These are phyloP conservation scores for Zygosaccharomyces sapae DNA, from an alignment of 1,139 yeast genomes.

Conservation along the genomic window DNA sequence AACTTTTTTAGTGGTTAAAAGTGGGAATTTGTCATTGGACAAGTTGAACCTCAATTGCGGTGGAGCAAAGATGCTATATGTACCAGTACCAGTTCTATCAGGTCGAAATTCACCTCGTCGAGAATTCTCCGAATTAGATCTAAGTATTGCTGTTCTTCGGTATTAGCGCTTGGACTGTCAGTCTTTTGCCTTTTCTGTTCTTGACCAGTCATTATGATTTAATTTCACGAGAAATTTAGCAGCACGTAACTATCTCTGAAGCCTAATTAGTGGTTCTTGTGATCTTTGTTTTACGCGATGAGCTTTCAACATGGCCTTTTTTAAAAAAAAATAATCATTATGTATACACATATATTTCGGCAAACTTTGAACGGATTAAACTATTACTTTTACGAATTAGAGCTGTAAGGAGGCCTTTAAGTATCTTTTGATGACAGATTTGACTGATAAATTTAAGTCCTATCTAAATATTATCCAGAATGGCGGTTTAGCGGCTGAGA, in stretches of 20 bases:
- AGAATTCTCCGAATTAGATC: constrained; percentile 76
- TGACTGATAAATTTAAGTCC: constrained; percentile 49
- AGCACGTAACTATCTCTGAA: neutral
- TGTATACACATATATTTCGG: no score
- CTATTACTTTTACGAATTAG: no score
- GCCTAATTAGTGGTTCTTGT: neutral
- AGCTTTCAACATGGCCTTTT: neutral
- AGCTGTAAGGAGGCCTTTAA: no score
- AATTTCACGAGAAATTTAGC: neutral
- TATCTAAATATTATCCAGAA: constrained; percentile 45
- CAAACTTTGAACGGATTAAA: no score
- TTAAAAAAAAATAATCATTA: neutral
- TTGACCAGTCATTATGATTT: constrained; percentile 17
- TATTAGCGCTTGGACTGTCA: constrained; percentile 28
- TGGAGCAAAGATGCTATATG: constrained; percentile 85
- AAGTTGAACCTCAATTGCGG: constrained; percentile 87
- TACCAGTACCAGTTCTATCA: constrained; percentile 97
- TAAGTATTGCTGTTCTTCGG: constrained; percentile 79
- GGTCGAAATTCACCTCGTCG: constrained; percentile 77
- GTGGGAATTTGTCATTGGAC: constrained; percentile 69
- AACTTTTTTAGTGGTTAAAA: constrained; percentile 89
- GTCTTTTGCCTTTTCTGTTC: constrained; percentile 14
- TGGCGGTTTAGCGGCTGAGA: constrained; percentile 10
- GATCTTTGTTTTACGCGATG: constrained; percentile 1
- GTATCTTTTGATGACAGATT: constrained; percentile 45